Evolutionary conservation across 2,329 filamentous ascomycete genomes (phyloP).

Genomic region (Cryphonectria japonica): DNA sequence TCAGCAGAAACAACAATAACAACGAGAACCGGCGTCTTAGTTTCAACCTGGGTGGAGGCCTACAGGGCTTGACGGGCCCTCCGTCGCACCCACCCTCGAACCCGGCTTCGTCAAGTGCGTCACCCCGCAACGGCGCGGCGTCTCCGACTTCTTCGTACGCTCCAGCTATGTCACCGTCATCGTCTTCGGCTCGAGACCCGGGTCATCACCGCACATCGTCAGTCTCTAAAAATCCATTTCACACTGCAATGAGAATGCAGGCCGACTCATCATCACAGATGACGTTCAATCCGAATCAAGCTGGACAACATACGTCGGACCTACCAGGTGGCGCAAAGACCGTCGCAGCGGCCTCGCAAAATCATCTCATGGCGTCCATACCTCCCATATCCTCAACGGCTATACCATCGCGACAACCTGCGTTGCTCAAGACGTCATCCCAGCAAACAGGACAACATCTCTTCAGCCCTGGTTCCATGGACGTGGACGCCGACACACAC

Average conservation of each 20-base stretch:
- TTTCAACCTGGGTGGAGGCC: slow-evolving; percentile 29
- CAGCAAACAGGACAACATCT: slow-evolving; percentile 22
- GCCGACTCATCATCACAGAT: slow-evolving; percentile 31
- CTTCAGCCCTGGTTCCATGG: slow-evolving; percentile 16
- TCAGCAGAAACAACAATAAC: slow-evolving; percentile 33
- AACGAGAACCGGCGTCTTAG: slow-evolving; percentile 29
- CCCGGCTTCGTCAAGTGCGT: slow-evolving; percentile 27
- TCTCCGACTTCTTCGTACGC: slow-evolving; percentile 27
- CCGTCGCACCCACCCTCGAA: slow-evolving; percentile 30
- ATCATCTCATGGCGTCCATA: slow-evolving; percentile 13
- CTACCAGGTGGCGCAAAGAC: slow-evolving; percentile 4
- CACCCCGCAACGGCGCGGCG: slow-evolving; percentile 24
- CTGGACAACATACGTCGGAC: slow-evolving; percentile 7
- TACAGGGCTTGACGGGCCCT: slow-evolving; percentile 28
- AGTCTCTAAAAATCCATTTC: slow-evolving; percentile 34
- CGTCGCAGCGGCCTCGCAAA: neutral
- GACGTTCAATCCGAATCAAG: slow-evolving; percentile 21
- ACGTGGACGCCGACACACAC: slow-evolving; percentile 22
- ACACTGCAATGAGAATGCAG: slow-evolving; percentile 44
- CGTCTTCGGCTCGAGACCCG: slow-evolving; percentile 22
- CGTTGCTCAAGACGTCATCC: slow-evolving; percentile 22
- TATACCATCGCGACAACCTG: slow-evolving; percentile 28
- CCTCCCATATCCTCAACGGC: slow-evolving; percentile 26
- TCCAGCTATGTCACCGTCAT: slow-evolving; percentile 31
- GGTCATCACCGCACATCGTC: slow-evolving; percentile 29